A percentile compares a stretch with the other conserved stretches of the same genome.
These are phyloP conservation scores for Arthrobotrys sphaeroides DNA, from an alignment of 2,329 filamentous ascomycete genomes.

Conservation along the genomic window DNA sequence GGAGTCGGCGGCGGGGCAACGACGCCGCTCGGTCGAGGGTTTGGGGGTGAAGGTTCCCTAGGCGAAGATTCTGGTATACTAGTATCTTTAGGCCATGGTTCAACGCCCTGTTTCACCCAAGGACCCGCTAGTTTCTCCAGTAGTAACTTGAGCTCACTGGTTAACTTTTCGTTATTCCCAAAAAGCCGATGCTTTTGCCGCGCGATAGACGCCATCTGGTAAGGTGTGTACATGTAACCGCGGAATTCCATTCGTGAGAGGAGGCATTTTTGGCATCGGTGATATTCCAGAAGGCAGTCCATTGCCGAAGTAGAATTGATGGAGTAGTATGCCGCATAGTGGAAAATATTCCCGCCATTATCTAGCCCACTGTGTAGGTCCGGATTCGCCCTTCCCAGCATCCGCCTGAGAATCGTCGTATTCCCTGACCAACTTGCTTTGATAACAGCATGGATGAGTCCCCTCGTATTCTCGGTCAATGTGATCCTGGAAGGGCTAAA, in stretches of 20 bases:
- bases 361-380: not conserved
- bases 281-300: slow-evolving; percentile 19
- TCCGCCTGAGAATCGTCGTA: not conserved
- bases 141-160: not conserved
- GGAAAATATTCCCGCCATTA: slow-evolving; percentile 8
- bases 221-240: not conserved
- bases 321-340: slow-evolving; percentile 26
- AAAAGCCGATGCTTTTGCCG: not conserved
- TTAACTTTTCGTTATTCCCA: not conserved
- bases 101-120: not conserved
- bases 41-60: too few species aligned
- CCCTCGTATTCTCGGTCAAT: not conserved
- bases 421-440: not conserved
- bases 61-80: too few species aligned
- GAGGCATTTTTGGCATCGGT: not conserved
- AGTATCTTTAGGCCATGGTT: too few species aligned
- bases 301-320: not conserved
- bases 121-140: not conserved
- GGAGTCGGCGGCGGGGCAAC: too few species aligned
- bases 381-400: not conserved
- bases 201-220: slow-evolving; percentile 7
- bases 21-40: too few species aligned
- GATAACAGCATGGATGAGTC: not conserved
- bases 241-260: not conserved
- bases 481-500: not conserved